Evolutionary conservation across 2,329 filamentous ascomycete genomes (phyloP).

Genomic region (Claviceps pusilla): DNA sequence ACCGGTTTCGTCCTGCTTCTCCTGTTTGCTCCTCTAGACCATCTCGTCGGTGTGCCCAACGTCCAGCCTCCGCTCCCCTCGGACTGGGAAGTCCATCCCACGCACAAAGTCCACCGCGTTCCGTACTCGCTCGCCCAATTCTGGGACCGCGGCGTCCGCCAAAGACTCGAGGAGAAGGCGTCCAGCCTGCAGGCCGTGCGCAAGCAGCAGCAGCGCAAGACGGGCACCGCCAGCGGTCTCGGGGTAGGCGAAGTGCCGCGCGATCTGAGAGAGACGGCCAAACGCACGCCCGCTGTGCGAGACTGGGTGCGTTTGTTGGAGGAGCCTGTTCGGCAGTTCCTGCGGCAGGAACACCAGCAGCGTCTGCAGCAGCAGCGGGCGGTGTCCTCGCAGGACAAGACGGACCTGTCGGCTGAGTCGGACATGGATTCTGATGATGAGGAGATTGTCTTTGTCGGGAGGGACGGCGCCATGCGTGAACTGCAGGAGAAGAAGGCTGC

Average conservation of each 20-base stretch:
- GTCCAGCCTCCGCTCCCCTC: conserved; percentile 64
- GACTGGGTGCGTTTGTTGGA: conserved; percentile 72
- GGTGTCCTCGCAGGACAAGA: neutral
- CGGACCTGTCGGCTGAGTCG: neutral
- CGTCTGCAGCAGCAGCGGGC: neutral
- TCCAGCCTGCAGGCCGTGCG: conserved; percentile 25
- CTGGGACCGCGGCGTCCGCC: conserved; percentile 51
- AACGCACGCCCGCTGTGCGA: conserved; percentile 64
- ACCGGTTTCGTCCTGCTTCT: neutral
- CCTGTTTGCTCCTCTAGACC: conserved; percentile 41
- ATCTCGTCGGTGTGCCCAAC: conserved; percentile 72
- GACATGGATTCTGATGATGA: conserved; percentile 48
- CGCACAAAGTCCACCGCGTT: conserved; percentile 60
- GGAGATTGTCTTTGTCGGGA: conserved; percentile 80
- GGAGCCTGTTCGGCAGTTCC: conserved; percentile 64
- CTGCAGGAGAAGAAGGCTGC: conserved; percentile 22
- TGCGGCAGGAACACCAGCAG: conserved; percentile 33
- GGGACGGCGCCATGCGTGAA: conserved; percentile 42
- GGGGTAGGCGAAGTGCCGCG: conserved; percentile 52
- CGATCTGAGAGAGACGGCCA: conserved; percentile 66
- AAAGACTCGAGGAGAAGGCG: conserved; percentile 34
- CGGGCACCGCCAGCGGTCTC: conserved; percentile 26
- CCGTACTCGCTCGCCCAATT: conserved; percentile 81
- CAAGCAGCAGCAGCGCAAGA: conserved; percentile 30
- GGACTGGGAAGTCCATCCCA: conserved; percentile 74